phyloP scores from a whole-genome alignment of 2,329 filamentous ascomycete species.

The Parascedosporium putredinis region DNA sequence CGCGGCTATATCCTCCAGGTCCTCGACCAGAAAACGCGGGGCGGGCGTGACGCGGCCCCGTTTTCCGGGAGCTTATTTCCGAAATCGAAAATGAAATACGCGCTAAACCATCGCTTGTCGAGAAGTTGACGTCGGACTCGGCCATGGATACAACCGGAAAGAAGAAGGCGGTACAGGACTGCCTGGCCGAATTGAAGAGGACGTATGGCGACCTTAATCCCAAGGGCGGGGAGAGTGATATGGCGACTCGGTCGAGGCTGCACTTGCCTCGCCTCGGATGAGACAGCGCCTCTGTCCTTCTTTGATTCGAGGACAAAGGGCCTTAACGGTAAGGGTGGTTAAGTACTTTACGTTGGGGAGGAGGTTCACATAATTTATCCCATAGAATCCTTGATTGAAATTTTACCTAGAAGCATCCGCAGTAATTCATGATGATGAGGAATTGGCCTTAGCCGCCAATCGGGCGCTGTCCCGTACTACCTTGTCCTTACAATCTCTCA shows the following conservation, averaged over 20 bases:
- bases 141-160: neutral
- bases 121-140: neutral
- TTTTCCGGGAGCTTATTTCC: neutral
- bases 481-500: too few species aligned
- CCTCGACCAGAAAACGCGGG: neutral
- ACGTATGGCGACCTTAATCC: neutral
- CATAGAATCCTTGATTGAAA: too few species aligned
- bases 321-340: too few species aligned
- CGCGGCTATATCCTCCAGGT: neutral
- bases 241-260: neutral
- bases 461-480: too few species aligned
- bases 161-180: neutral
- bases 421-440: too few species aligned
- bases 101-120: neutral
- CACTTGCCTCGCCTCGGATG: neutral
- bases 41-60: neutral
- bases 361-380: too few species aligned
- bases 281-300: too few species aligned
- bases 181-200: neutral
- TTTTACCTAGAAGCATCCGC: too few species aligned
- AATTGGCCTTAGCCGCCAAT: too few species aligned
- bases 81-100: neutral
- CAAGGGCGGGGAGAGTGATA: neutral
- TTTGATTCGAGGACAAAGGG: too few species aligned
- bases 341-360: too few species aligned